Base-by-base conservation (phyloP, 2,329 filamentous ascomycete genomes). In the Dactylellina haptotyla region DNA sequence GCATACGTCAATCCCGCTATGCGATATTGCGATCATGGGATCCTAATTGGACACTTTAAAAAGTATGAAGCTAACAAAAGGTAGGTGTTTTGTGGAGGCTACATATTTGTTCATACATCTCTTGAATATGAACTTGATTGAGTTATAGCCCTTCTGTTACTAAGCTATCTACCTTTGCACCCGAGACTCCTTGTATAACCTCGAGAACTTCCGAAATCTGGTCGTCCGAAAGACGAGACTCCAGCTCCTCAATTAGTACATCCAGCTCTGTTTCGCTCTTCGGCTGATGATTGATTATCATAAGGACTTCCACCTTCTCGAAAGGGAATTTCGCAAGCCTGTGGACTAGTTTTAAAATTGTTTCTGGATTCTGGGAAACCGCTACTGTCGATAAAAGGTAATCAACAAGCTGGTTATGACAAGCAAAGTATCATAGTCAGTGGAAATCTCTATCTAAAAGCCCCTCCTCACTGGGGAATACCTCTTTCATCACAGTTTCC, bases 261-360 rank as follows among this genome's bases (percentile, higher is more conserved):
- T 88, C 88, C 76, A 91, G 82, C 48, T 85, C 84, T 2, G 85
- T 84, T 28, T 84, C 82, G 26, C 83, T 85, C 20, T 83, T 83
- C 0, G 89, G 89, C 9, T 88, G 84, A 45, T 89, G 81, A 78
- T 91, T 90, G 76, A 90, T 79, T 51, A 90, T 85, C 86, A 89
- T 89, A 78, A 90, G 82, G 62, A 89, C 81, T 80, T 90, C 89
- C 61, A 87, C 87, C 82, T 90, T 90, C 80, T 86, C 86, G 63
- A 90, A 83, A 48, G 87, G 84, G 79, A 85, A 89, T 0, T 82
- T 82, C 9, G 84, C 83, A 54, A 90, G 81, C 23, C 81, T 83
- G 77, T 85, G 81, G 41, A 90, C 82, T 41, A 91, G 84, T 23
- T 79, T 80, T 4, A 81, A 77, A 75, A 90, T 85, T 56, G 83